These are phyloP conservation scores for Candida glaebosa DNA, from an alignment of 805 yeast genomes.

Conservation along the genomic window DNA sequence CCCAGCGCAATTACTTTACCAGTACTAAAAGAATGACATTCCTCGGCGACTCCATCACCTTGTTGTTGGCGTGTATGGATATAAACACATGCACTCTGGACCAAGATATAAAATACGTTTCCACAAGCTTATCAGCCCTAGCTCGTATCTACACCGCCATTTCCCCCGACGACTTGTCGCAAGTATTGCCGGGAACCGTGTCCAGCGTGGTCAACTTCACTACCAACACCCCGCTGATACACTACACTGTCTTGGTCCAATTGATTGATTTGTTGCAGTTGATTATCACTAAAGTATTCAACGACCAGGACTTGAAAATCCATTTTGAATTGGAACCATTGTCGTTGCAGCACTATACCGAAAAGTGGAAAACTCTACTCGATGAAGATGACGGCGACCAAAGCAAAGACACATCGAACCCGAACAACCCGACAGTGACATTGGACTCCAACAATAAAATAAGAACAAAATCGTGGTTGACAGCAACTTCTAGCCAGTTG, in stretches of 20 bases:
- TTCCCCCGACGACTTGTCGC: slow-evolving; percentile 29
- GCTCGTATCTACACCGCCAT: slow-evolving; percentile 9
- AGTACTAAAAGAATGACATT: slow-evolving; percentile 7
- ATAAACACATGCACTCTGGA: not conserved
- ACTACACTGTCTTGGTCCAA: slow-evolving; percentile 18
- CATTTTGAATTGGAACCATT: not conserved
- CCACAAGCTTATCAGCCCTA: not conserved
- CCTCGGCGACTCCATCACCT: slow-evolving; percentile 7
- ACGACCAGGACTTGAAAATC: slow-evolving; percentile 17
- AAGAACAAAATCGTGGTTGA: slow-evolving; percentile 31
- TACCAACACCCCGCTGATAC: slow-evolving; percentile 17
- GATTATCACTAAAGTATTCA: slow-evolving; percentile 27
- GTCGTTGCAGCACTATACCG: not conserved
- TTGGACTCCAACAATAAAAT: not conserved
- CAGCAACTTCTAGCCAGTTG: slow-evolving; percentile 36
- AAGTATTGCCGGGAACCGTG: slow-evolving; percentile 38
- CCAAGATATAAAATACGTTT: not conserved
- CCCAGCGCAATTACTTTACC: slow-evolving; percentile 6
- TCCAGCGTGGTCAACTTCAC: slow-evolving; percentile 30
- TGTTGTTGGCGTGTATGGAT: slow-evolving; percentile 2
- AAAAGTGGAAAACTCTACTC: slow-evolving; percentile 1
- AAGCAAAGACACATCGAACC: slow-evolving; percentile 1
- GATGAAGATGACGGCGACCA: not conserved
- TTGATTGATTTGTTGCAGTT: slow-evolving; percentile 19
- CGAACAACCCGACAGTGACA: not conserved